Base-by-base conservation (phyloP, 192 early-diverging fungal genomes). In the Chytriomyces confervae region DNA sequence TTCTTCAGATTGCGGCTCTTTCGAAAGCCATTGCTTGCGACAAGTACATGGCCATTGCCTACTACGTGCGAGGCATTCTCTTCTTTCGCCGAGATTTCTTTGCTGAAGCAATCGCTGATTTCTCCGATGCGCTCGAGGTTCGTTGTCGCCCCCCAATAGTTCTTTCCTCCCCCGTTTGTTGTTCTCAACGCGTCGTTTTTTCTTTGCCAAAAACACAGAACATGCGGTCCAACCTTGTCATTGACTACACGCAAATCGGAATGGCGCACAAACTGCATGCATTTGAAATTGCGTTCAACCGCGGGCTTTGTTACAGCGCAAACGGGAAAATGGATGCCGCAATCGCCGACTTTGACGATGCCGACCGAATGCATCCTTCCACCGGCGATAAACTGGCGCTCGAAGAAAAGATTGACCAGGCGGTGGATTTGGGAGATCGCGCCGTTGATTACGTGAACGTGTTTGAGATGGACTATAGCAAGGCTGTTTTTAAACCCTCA, bases 211-310 rank as follows among this genome's bases (percentile, higher is more conserved):
- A 27, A 36, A 36, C 36, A 36, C 36, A 82, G 80, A 66, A 72
- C 45, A 76, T 87, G 50, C 82, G 86, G 7, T 92, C 93, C 72
- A 97, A 96, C 83, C 85, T 90, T 71, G 89, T 93, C 51, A 97
- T 99, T 71, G 95, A 99, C 82, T 99, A 99, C 80, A 91, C 91
- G 75, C 97, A 99, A 80, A 86, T 99, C 46, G 97, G 97, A 5
- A 90, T 98, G 48, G 87, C 91, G 48, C 96, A 92, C 85, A 94
- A 95, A 79, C 88, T 99, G 29, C 95, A 92, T 79, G 83, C 91
- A 0, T 97, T 93, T 80, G 93, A 99, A 82, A 91, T 96, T 13
- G 79, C 93, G 63, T 99, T 94, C 89, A 98, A 98, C 82, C 90
- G 94, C 16, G 96, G 91, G 2, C 87, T 99, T 43, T 93, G 92